Evolutionary conservation across 2,329 filamentous ascomycete genomes (phyloP).

Genomic region (Hymenoscyphus fraxineus): DNA sequence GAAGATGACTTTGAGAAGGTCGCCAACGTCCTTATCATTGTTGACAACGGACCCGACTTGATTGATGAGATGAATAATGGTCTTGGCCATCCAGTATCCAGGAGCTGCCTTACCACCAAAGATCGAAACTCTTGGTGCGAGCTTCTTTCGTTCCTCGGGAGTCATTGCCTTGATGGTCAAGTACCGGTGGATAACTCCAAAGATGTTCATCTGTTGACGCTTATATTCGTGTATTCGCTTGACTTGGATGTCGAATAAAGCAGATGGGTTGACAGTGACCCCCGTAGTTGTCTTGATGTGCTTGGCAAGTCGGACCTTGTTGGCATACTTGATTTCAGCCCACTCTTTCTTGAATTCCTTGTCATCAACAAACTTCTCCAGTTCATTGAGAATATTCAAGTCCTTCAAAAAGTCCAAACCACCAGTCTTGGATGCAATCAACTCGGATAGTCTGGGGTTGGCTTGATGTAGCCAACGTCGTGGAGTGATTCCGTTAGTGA

Average conservation of each 20-base stretch:
- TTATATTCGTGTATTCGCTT: slow-evolving; percentile 99
- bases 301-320: slow-evolving; percentile 88
- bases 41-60: slow-evolving; percentile 87
- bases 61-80: slow-evolving; percentile 95
- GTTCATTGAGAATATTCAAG: slow-evolving; percentile 76
- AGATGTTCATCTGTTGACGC: slow-evolving; percentile 97
- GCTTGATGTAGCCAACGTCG: slow-evolving; percentile 96
- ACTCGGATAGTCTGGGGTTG: slow-evolving; percentile 84
- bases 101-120: slow-evolving; percentile 97
- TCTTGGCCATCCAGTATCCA: slow-evolving; percentile 99
- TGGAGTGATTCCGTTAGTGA: slow-evolving; percentile 97
- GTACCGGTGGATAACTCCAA: slow-evolving; percentile 94
- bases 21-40: slow-evolving; percentile 85
- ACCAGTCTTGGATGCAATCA: slow-evolving; percentile 87
- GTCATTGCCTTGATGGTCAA: slow-evolving; percentile 82
- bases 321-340: slow-evolving; percentile 93
- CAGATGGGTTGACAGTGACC: slow-evolving; percentile 77
- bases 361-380: slow-evolving; percentile 82
- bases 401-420: slow-evolving; percentile 85
- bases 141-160: slow-evolving; percentile 79
- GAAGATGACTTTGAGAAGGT: slow-evolving; percentile 95
- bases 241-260: slow-evolving; percentile 95
- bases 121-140: slow-evolving; percentile 84
- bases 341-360: slow-evolving; percentile 90
- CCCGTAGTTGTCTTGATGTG: slow-evolving; percentile 82